Conservation (phyloP, 2,329 filamentous ascomycete species). For the Pyricularia grisea region DNA sequence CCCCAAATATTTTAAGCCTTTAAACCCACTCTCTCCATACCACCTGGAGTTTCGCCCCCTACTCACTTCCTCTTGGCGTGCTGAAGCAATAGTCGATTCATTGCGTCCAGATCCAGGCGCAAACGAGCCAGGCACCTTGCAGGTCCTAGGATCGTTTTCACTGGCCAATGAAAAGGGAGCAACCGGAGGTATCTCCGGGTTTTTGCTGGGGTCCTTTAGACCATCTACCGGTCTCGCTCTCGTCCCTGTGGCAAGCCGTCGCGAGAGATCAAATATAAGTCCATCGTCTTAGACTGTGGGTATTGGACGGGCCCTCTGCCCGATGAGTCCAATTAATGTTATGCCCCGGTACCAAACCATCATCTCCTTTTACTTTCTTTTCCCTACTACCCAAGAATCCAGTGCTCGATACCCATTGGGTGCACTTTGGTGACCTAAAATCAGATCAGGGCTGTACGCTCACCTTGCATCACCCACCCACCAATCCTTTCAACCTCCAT, state of each 20-base stretch:
- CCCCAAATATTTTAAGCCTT: background rate
- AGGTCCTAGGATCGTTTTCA: background rate
- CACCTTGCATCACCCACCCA: background rate
- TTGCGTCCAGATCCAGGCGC: background rate
- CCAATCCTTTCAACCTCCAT: background rate
- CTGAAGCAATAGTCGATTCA: background rate
- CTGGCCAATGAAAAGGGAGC: background rate
- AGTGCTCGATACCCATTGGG: background rate
- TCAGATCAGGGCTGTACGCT: background rate
- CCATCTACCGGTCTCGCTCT: background rate
- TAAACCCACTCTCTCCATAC: background rate
- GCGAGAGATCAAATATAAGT: background rate
- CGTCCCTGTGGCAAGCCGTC: background rate
- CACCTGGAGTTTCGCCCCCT: background rate
- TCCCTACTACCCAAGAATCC: background rate
- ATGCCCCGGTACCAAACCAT: background rate
- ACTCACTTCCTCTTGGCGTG: background rate
- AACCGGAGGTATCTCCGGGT: background rate
- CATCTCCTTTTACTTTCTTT: background rate
- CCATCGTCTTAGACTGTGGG: background rate
- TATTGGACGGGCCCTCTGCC: background rate
- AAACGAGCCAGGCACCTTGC: background rate
- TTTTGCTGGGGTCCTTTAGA: background rate
- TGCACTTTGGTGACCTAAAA: background rate
- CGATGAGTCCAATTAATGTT: background rate